phyloP scores from a whole-genome alignment of 2,329 filamentous ascomycete genomes.

The Diaporthe eres region DNA sequence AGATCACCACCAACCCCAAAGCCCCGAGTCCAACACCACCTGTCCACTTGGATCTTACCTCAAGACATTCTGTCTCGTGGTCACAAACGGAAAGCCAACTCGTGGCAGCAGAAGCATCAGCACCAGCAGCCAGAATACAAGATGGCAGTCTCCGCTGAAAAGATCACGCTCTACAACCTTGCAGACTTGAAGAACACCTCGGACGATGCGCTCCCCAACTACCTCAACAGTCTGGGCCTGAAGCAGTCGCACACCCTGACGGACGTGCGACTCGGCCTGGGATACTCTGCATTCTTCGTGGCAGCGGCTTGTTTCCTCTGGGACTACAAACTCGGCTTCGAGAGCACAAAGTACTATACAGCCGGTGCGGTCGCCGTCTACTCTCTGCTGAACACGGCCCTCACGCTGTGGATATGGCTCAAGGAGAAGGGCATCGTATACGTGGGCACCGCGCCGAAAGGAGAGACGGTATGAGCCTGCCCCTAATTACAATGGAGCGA shows the following conservation, averaged over 20 bases:
- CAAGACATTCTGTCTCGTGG: not conserved
- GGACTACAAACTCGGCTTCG: constrained; percentile 94
- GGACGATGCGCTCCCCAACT: constrained; percentile 94
- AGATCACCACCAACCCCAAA: constrained; percentile 31
- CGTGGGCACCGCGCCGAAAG: constrained; percentile 76
- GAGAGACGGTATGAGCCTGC: constrained; percentile 69
- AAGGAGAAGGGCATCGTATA: constrained; percentile 90
- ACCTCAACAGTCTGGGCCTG: constrained; percentile 91
- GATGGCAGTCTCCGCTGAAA: constrained; percentile 63
- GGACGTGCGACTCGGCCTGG: constrained; percentile 86
- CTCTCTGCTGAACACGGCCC: constrained; percentile 80
- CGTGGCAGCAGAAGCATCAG: not conserved
- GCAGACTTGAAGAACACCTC: constrained; percentile 97
- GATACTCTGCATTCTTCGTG: constrained; percentile 85
- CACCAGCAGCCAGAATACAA: constrained; percentile 23
- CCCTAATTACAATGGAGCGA: not conserved
- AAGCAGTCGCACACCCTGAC: constrained; percentile 83
- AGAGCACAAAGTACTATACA: constrained; percentile 86
- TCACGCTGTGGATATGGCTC: constrained; percentile 88
- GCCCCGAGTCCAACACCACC: not conserved
- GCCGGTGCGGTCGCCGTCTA: constrained; percentile 84
- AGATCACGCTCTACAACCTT: constrained; percentile 77
- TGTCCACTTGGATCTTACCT: not conserved
- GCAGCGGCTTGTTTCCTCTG: constrained; percentile 88
- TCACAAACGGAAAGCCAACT: not conserved